Evolutionary conservation across 2,329 filamentous ascomycete species (phyloP).

Genomic region (Paecilomyces sp.): DNA sequence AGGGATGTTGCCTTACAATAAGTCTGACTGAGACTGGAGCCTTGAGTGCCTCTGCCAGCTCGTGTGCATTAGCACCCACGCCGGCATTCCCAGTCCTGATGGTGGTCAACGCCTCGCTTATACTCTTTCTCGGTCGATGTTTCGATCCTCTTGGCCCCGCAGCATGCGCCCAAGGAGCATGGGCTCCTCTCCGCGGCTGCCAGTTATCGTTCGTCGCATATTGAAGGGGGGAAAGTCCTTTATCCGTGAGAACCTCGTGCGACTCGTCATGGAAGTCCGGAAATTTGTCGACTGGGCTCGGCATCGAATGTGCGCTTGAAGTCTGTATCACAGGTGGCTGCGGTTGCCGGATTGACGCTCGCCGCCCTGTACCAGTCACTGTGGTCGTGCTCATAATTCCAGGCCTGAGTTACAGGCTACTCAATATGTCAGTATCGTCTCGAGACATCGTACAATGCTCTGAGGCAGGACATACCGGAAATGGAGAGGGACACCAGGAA

Average conservation of each 20-base stretch:
- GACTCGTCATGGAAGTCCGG: conserved; percentile 34
- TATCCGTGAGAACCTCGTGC: conserved; percentile 19
- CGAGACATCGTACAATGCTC: background rate
- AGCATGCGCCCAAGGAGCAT: conserved; percentile 37
- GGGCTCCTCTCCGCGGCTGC: conserved; percentile 52
- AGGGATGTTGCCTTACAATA: conserved; percentile 54
- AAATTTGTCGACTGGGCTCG: conserved; percentile 35
- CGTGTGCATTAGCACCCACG: conserved; percentile 86
- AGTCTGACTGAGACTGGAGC: conserved; percentile 84
- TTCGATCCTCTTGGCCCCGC: conserved; percentile 31
- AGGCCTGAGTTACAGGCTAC: background rate
- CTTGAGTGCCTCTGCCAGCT: conserved; percentile 83
- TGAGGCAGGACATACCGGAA: background rate
- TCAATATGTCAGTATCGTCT: background rate
- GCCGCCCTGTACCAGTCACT: conserved; percentile 32
- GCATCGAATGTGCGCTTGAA: conserved; percentile 22
- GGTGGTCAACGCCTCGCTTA: conserved; percentile 78
- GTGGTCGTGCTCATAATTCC: conserved; percentile 33
- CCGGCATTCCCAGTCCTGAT: conserved; percentile 76
- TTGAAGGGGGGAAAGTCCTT: conserved; percentile 18
- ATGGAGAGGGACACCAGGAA: background rate
- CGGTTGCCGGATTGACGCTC: conserved; percentile 29
- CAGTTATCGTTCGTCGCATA: conserved; percentile 47
- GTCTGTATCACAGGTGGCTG: conserved; percentile 23
- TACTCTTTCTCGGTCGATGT: conserved; percentile 73